A percentile compares a stretch with the other conserved stretches of the same genome.
Evolutionary conservation across 441 rosid genomes (phyloP).

Genomic region (Geranium incanum): DNA sequence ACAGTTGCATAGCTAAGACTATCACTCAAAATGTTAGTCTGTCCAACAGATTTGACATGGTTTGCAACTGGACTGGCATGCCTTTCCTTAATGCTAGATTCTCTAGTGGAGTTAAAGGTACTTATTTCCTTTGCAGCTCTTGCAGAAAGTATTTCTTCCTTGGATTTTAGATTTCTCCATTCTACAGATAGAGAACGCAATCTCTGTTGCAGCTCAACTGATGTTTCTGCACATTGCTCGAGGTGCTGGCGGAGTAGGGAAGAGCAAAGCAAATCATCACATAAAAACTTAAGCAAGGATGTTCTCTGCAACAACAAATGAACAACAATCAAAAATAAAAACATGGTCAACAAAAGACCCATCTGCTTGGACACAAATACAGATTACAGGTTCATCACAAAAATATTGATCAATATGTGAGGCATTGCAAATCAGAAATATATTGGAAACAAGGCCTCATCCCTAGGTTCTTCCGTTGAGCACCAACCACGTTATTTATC

Average conservation of each 20-base stretch:
- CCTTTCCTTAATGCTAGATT: slow-evolving; percentile 33
- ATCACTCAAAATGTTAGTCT: slow-evolving; percentile 22
- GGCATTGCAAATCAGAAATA: not conserved
- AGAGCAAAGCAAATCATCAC: slow-evolving; percentile 87
- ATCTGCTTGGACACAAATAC: not conserved
- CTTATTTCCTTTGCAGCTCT: slow-evolving; percentile 52
- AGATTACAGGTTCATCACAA: not conserved
- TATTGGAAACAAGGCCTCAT: not conserved
- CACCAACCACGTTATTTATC: not conserved
- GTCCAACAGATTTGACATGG: slow-evolving; percentile 19
- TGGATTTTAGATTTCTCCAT: slow-evolving; percentile 61
- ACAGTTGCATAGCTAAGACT: slow-evolving; percentile 20
- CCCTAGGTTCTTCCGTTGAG: not conserved
- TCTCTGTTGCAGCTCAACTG: slow-evolving; percentile 79
- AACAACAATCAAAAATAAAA: slow-evolving; percentile 15
- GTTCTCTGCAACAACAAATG: slow-evolving; percentile 60
- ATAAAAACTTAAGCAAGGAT: slow-evolving; percentile 69
- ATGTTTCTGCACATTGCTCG: slow-evolving; percentile 75
- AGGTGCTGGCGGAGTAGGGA: slow-evolving; percentile 83
- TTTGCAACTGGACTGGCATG: slow-evolving; percentile 22
- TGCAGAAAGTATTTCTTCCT: slow-evolving; percentile 57
- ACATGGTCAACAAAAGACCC: not conserved
- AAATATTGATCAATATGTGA: not conserved
- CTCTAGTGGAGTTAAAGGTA: slow-evolving; percentile 35
- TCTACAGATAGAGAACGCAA: slow-evolving; percentile 57